Percentiles rank a stretch among this genome's conserved stretches.
phyloP scores from a whole-genome alignment of 2,329 filamentous ascomycete species.

The Colletotrichum liriopes region DNA sequence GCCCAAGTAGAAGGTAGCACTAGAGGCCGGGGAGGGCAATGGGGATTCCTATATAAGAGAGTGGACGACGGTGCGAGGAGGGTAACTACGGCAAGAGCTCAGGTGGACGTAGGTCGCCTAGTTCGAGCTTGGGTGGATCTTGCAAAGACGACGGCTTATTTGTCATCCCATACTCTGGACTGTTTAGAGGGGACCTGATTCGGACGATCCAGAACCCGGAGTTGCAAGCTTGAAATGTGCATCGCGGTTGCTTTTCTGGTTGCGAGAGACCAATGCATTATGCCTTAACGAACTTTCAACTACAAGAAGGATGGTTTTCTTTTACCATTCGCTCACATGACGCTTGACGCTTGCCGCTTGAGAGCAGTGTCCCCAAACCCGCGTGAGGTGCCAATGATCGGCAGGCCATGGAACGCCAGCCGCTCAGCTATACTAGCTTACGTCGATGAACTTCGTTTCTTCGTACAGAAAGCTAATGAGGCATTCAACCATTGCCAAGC shows the following conservation, averaged over 20 bases:
- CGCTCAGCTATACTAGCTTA: neutral
- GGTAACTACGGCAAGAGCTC: neutral
- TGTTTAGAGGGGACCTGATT: slow-evolving; percentile 21
- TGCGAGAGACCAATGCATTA: slow-evolving; percentile 32
- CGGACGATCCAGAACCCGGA: slow-evolving; percentile 15
- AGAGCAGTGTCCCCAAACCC: neutral
- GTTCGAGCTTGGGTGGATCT: slow-evolving; percentile 17
- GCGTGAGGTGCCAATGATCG: neutral
- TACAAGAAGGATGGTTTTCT: slow-evolving; percentile 4
- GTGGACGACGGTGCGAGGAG: slow-evolving; percentile 15
- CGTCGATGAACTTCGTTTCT: neutral
- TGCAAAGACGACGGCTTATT: slow-evolving; percentile 5
- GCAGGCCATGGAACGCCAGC: neutral
- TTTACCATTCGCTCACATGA: neutral
- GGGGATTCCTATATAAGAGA: neutral
- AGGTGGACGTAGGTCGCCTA: slow-evolving; percentile 12
- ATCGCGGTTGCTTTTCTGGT: slow-evolving; percentile 33
- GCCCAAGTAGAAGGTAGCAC: slow-evolving; percentile 49
- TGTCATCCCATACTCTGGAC: slow-evolving; percentile 9
- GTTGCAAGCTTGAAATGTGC: slow-evolving; percentile 25
- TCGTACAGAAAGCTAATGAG: slow-evolving; percentile 2
- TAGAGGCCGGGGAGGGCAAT: neutral
- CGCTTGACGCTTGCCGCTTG: too few species aligned
- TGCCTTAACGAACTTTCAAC: slow-evolving; percentile 20
- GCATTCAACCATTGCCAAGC: neutral